These are phyloP conservation scores for Solanum infundibuliforme DNA, from an alignment of 257 asterid genomes.

Conservation along the genomic window DNA sequence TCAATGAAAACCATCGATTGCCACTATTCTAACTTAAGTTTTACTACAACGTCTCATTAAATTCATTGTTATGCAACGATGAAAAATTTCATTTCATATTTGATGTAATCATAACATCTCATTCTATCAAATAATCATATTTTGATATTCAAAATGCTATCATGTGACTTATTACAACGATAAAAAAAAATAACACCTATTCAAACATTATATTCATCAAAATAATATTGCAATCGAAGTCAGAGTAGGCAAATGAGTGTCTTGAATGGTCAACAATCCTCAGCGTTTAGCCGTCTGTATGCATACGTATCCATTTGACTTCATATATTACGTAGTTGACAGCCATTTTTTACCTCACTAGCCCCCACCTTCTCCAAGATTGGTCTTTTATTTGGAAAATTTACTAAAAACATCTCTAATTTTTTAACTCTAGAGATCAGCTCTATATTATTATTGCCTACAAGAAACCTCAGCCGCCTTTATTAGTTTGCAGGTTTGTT, in stretches of 20 bases:
- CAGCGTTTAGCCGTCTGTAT: background rate
- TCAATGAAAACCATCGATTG: too few species aligned
- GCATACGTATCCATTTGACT: background rate
- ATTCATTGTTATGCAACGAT: too few species aligned
- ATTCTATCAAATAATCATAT: too few species aligned
- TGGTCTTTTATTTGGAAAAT: background rate
- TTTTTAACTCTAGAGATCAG: background rate
- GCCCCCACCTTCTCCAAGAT: background rate
- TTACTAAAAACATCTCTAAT: background rate
- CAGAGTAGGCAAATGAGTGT: background rate
- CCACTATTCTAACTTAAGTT: too few species aligned
- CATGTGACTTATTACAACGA: too few species aligned
- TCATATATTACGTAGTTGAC: background rate
- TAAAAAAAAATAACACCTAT: too few species aligned
- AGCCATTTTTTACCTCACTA: background rate
- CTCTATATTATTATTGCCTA: background rate
- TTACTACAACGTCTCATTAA: too few species aligned
- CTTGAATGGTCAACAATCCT: background rate
- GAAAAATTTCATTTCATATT: too few species aligned
- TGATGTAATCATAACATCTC: too few species aligned
- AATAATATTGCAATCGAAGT: too few species aligned
- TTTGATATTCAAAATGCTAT: too few species aligned
- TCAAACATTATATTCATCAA: too few species aligned
- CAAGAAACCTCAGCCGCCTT: constrained; percentile 17
- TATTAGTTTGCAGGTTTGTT: constrained; percentile 15